Conservation (phyloP, 768 basidiomycete species). For the Macrolepiota fuliginosa region DNA sequence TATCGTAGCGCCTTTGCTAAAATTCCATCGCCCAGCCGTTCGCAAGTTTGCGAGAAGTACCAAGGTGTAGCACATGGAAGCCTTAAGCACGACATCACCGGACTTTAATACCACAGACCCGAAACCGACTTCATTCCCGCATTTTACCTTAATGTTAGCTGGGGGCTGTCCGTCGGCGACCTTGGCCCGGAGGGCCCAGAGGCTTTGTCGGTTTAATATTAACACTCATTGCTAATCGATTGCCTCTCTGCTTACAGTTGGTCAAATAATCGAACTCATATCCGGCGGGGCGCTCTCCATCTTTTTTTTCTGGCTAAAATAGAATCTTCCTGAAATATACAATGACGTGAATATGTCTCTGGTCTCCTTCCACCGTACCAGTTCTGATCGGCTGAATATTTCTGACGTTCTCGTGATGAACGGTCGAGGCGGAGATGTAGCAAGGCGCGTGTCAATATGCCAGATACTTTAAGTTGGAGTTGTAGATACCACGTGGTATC, state of each 20-base stretch:
- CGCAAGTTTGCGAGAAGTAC: neutral
- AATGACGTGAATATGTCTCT: neutral
- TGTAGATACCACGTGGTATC: neutral
- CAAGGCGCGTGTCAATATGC: neutral
- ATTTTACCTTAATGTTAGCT: neutral
- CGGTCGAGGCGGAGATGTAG: neutral
- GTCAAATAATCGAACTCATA: too few species aligned
- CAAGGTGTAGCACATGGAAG: neutral
- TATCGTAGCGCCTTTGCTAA: neutral
- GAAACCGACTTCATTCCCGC: neutral
- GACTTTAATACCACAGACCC: neutral
- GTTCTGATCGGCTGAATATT: neutral
- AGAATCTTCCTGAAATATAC: neutral
- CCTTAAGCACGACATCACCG: neutral
- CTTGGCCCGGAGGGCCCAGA: neutral
- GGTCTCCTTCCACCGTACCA: neutral
- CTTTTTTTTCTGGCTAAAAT: neutral
- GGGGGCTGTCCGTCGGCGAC: neutral
- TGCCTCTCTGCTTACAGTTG: too few species aligned
- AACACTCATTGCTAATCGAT: neutral
- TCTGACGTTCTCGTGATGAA: neutral
- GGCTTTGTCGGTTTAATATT: neutral
- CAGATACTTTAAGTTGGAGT: neutral
- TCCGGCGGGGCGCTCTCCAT: too few species aligned
- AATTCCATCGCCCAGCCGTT: neutral